phyloP scores from a whole-genome alignment of 75 land plant genomes.

The Selaginella tamariscina region DNA sequence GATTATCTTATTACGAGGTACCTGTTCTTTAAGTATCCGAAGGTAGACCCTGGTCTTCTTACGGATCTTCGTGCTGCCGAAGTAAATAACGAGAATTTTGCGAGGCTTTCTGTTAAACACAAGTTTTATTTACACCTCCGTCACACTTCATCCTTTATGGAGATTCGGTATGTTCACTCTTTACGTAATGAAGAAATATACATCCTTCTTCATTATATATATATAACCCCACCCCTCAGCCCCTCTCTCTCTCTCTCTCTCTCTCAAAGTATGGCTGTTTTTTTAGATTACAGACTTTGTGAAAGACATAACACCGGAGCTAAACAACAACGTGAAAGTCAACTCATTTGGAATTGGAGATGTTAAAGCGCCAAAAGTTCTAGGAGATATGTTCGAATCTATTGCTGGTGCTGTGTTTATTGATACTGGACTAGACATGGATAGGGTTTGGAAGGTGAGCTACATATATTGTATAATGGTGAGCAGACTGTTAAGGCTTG shows the following conservation, averaged over 20 bases:
- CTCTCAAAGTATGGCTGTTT: not conserved
- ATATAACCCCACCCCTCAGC: not conserved
- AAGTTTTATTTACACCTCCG: conserved; percentile 82
- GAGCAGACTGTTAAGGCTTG: no score
- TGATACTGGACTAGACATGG: conserved; percentile 61
- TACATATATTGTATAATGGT: no score
- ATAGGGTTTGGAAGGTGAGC: conserved; percentile 76
- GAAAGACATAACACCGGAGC: conserved; percentile 77
- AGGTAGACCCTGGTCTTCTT: conserved; percentile 90
- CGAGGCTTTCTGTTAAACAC: conserved; percentile 92
- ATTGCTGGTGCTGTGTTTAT: conserved; percentile 93
- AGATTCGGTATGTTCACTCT: no score
- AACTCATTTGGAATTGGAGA: conserved; percentile 98
- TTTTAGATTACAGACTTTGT: conserved; percentile 91
- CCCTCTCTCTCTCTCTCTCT: not conserved
- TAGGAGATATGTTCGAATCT: conserved; percentile 97
- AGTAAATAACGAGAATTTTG: conserved; percentile 99
- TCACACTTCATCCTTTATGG: conserved; percentile 94
- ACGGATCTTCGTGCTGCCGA: conserved; percentile 98
- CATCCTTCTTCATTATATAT: not conserved
- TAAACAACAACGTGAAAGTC: conserved; percentile 78
- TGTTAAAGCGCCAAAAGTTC: conserved; percentile 98
- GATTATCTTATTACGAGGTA: conserved; percentile 92
- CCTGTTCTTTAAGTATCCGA: conserved; percentile 86
- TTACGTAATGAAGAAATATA: conserved; percentile 25